These are phyloP conservation scores for Fusarium pseudograminearum DNA, from an alignment of 2,329 filamentous ascomycete genomes.

Conservation along the genomic window DNA sequence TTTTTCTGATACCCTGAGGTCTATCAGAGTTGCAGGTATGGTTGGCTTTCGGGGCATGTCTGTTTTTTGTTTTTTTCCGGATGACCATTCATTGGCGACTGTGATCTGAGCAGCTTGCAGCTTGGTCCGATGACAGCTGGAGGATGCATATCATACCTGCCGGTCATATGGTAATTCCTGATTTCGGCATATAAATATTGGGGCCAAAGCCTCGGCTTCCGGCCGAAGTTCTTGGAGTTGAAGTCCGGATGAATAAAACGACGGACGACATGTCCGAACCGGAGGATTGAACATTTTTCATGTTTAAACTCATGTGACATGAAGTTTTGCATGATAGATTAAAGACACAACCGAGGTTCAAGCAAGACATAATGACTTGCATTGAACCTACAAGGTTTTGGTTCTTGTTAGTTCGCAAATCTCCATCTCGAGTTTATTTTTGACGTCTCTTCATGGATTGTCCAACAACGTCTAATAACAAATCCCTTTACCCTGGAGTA, in stretches of 20 bases:
- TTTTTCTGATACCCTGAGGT: too few relatives aligned
- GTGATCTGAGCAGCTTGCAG: background rate
- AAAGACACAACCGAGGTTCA: constrained; percentile 9
- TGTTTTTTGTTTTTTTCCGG: background rate
- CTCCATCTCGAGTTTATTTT: background rate
- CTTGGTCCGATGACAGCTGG: background rate
- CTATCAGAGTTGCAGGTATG: background rate
- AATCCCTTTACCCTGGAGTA: background rate
- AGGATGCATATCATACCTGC: constrained; percentile 4
- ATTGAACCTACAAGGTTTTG: background rate
- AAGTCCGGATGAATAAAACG: constrained; percentile 1
- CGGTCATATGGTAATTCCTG: constrained; percentile 27
- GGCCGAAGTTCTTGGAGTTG: constrained; percentile 15
- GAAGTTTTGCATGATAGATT: background rate
- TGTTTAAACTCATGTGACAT: constrained; percentile 9
- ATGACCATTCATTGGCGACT: background rate
- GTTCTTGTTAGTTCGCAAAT: background rate
- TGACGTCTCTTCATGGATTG: background rate
- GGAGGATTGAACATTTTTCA: background rate
- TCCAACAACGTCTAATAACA: background rate
- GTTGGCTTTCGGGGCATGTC: background rate
- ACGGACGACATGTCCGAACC: constrained; percentile 18
- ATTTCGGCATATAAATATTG: constrained; percentile 10
- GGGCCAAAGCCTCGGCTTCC: constrained; percentile 30
- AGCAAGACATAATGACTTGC: background rate